Percentiles rank a stretch among this genome's conserved stretches.
Conservation (phyloP, 257 asterid species). For the Oldenlandia corymbosa region DNA sequence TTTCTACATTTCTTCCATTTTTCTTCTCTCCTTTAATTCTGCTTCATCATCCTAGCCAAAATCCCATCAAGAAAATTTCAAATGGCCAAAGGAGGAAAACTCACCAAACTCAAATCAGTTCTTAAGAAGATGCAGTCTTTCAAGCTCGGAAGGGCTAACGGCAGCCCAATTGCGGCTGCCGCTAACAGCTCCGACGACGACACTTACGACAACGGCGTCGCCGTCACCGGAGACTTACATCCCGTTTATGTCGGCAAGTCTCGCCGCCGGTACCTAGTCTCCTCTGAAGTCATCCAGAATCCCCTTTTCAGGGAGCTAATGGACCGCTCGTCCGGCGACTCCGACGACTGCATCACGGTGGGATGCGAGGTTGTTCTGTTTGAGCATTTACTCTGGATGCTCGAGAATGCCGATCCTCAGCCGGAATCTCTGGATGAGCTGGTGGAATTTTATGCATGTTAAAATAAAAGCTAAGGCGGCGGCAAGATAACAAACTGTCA, state of each 20-base stretch:
- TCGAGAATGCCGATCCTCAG: slow-evolving; percentile 79
- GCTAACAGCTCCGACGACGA: slow-evolving; percentile 19
- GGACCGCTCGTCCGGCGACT: slow-evolving; percentile 34
- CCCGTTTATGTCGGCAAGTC: slow-evolving; percentile 92
- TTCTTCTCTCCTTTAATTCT: neutral
- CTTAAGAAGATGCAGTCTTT: slow-evolving; percentile 91
- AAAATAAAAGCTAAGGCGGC: neutral
- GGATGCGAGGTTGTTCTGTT: slow-evolving; percentile 89
- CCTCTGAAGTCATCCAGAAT: slow-evolving; percentile 69
- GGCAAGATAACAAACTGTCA: slow-evolving; percentile 8
- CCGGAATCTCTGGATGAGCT: slow-evolving; percentile 78
- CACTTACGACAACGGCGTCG: slow-evolving; percentile 1
- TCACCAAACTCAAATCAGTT: slow-evolving; percentile 79
- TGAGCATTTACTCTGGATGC: slow-evolving; percentile 88
- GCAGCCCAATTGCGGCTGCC: slow-evolving; percentile 33
- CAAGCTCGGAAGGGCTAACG: slow-evolving; percentile 55
- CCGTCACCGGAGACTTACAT: slow-evolving; percentile 32
- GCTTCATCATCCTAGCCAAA: neutral
- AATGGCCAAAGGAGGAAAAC: slow-evolving; percentile 84
- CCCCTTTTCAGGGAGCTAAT: slow-evolving; percentile 86
- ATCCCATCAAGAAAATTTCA: neutral
- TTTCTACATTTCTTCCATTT: neutral
- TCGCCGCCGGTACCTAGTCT: slow-evolving; percentile 66
- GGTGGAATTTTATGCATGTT: slow-evolving; percentile 66
- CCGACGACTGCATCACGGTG: slow-evolving; percentile 38